phyloP scores from a whole-genome alignment of 129 eudicot genomes.

The Helianthus tuberosus region DNA sequence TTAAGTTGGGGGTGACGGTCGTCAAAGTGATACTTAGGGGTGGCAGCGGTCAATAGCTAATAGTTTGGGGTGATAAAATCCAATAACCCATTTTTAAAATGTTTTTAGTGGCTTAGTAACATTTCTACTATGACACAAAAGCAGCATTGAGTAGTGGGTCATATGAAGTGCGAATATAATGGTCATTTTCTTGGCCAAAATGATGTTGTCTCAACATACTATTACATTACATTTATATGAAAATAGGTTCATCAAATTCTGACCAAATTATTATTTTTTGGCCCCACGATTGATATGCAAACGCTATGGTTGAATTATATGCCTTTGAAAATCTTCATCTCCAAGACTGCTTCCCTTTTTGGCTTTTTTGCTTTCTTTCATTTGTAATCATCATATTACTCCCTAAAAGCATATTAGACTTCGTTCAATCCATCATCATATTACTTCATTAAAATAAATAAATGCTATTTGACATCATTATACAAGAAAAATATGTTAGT shows the following conservation, averaged over 20 bases:
- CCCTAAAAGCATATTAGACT: conserved; percentile 15
- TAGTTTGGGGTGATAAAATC: too few relatives aligned
- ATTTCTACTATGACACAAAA: conserved; percentile 3
- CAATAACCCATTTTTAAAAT: not conserved
- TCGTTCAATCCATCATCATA: conserved; percentile 22
- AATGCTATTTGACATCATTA: not conserved
- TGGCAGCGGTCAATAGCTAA: too few relatives aligned
- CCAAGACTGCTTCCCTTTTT: conserved; percentile 33
- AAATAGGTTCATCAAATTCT: conserved; percentile 29
- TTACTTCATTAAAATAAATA: not conserved
- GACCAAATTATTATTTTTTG: conserved; percentile 34
- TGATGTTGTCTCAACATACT: conserved; percentile 39
- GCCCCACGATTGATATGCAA: conserved; percentile 31
- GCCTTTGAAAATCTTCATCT: conserved; percentile 28
- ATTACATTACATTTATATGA: conserved; percentile 35
- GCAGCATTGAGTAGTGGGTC: conserved; percentile 33
- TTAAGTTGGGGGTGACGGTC: too few relatives aligned
- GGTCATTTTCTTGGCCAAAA: conserved; percentile 33
- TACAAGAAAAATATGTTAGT: not conserved
- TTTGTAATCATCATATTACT: conserved; percentile 11
- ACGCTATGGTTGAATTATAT: conserved; percentile 31
- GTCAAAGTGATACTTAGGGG: too few relatives aligned
- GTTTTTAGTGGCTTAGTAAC: not conserved
- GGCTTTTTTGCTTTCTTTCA: conserved; percentile 21
- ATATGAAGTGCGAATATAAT: conserved; percentile 32